Percentiles rank a stretch among this genome's conserved stretches.
Conservation (phyloP, 106 monocot species). For the Dendrobium nobile region DNA sequence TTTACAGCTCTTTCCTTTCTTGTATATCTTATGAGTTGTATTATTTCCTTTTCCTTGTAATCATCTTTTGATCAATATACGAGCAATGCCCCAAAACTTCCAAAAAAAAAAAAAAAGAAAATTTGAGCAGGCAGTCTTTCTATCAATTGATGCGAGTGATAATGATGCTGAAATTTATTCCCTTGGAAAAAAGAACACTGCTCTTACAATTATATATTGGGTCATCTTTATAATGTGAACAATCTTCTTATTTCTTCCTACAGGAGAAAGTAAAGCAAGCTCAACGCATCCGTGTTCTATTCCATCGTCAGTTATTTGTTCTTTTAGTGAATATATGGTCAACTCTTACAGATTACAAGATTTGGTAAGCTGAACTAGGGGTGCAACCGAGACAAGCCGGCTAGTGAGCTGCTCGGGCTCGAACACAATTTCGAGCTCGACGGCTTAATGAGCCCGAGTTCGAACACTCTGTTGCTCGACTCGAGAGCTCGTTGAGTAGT, state of each 20-base stretch:
- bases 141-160: slow-evolving; percentile 50
- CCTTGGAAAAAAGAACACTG: background rate
- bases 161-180: slow-evolving; percentile 33
- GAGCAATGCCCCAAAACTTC: no score
- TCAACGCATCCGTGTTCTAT: slow-evolving; percentile 63
- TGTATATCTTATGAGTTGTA: no score
- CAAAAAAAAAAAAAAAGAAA: slow-evolving; percentile 20
- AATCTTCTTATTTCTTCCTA: slow-evolving; percentile 4
- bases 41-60: no score
- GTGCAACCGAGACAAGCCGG: no score
- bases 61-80: no score
- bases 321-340: slow-evolving; percentile 57
- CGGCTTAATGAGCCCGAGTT: no score
- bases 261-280: slow-evolving; percentile 81
- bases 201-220: background rate
- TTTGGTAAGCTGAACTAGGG: slow-evolving; percentile 78
- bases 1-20: no score
- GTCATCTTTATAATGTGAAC: background rate
- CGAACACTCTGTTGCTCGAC: no score
- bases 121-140: slow-evolving; percentile 78
- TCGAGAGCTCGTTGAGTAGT: no score
- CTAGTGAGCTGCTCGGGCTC: no score
- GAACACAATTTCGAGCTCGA: no score
- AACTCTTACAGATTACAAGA: slow-evolving; percentile 62
- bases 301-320: slow-evolving; percentile 84